phyloP scores from a whole-genome alignment of 108 stramenopile species.

The Heterococcus sp. region DNA sequence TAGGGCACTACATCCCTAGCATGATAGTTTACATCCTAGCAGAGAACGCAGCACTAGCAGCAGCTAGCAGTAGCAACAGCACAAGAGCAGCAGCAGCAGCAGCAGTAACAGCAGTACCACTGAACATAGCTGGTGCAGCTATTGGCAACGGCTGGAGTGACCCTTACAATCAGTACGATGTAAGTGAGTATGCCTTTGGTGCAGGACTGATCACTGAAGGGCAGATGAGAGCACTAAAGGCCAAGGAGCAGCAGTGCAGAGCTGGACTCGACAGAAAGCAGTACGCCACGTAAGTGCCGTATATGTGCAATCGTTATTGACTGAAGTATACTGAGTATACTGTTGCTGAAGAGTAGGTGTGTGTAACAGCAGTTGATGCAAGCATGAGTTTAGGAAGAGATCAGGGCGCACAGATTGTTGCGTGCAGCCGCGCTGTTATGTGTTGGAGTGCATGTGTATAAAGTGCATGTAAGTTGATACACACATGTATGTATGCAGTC shows the following conservation, averaged over 20 bases:
- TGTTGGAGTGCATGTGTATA: no score
- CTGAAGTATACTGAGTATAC: no score
- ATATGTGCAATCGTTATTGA: no score
- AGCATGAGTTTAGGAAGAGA: no score
- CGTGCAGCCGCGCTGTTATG: no score
- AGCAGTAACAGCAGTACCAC: conserved; percentile 11
- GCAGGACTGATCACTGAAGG: conserved; percentile 71
- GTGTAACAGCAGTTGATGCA: no score
- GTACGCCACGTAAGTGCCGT: background rate
- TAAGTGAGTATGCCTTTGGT: conserved; percentile 78
- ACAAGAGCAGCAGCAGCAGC: conserved; percentile 4
- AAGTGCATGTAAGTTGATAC: no score
- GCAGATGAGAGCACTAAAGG: conserved; percentile 66
- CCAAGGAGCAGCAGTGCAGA: conserved; percentile 67
- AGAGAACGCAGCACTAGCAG: conserved; percentile 60
- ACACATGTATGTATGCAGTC: no score
- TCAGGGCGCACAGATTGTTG: no score
- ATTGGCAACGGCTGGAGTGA: conserved; percentile 84
- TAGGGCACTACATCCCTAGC: conserved; percentile 80
- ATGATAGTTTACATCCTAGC: conserved; percentile 82
- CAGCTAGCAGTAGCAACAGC: conserved; percentile 18
- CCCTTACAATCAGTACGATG: conserved; percentile 79
- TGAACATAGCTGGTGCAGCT: conserved; percentile 61
- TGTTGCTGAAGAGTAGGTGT: no score
- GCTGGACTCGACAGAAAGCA: background rate